Evolutionary conservation across 2,329 filamentous ascomycete species (phyloP).

Genomic region (Drechmeria coniospora): DNA sequence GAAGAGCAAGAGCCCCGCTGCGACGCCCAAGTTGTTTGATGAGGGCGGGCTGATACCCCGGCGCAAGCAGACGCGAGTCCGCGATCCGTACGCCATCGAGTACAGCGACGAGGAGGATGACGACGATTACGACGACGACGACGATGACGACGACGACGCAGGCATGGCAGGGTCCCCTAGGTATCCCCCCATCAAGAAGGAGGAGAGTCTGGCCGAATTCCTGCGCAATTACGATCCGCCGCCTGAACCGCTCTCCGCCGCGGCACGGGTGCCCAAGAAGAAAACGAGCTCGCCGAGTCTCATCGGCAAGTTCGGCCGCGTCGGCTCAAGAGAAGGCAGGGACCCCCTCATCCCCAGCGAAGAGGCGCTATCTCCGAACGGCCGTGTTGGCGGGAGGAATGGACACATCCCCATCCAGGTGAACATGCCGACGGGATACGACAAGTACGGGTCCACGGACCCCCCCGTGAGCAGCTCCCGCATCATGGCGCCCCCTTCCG

Average conservation of each 20-base stretch:
- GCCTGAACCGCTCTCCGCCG: constrained; percentile 25
- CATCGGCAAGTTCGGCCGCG: constrained; percentile 40
- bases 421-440: constrained; percentile 28
- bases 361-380: constrained; percentile 21
- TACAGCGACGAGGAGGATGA: constrained; percentile 49
- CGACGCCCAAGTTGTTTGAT: constrained; percentile 23
- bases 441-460: constrained; percentile 22
- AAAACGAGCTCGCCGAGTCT: constrained; percentile 48
- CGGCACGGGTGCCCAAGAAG: constrained; percentile 36
- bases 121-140: constrained; percentile 32
- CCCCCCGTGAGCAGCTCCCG: constrained; percentile 7
- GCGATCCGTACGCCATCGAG: constrained; percentile 90
- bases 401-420: constrained; percentile 39
- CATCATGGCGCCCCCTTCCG: constrained; percentile 11
- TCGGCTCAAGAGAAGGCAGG: constrained; percentile 11
- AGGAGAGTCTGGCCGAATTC: constrained; percentile 62
- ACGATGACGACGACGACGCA: constrained; percentile 31
- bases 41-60: constrained; percentile 45
- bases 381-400: constrained; percentile 19
- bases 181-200: constrained; percentile 27
- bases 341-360: constrained; percentile 9
- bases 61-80: constrained; percentile 62
- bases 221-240: constrained; percentile 55
- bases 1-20: constrained; percentile 22
- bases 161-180: too few relatives aligned